Base-by-base conservation (phyloP, 768 basidiomycete species). In the Tricholomella constricta region DNA sequence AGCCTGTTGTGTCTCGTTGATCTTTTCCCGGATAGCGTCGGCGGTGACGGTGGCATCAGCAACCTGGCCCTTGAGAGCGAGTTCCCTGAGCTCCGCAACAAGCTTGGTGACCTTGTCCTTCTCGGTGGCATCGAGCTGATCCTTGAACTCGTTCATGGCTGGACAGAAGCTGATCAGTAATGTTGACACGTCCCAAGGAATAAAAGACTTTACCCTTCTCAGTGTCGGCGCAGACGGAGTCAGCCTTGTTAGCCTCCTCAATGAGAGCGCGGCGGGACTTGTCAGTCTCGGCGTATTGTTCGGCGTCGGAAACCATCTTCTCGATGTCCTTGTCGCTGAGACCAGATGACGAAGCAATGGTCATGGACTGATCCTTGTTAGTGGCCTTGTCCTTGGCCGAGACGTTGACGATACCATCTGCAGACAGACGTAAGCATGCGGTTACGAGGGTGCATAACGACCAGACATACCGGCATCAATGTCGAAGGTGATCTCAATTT, bases 91-190 rank as follows among this genome's bases (percentile, higher is more conserved):
- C 74, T 98, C 94, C 50, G 72, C 71, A 27, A 99, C 73, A 41
- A 96, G 88, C 71, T 88, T 88, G 48, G 86, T 74, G 60, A 99
- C 95, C 78, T 95, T 98, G 66, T 95, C 94, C 75, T 89, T 89
- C 82, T 99, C 97, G 2, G 85, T 71, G 6, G 83, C 83, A 60
- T 98, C 95, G 51, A 99, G 85, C 67, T 98, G 94, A 41, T 96
- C 92, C 79, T 95, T 94, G 84, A 98, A 98, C 75, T 99, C 97
- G 65, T 79, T 83, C 88, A 98, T 91, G 15, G 94, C 92, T 91
- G 62, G 11, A 27, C 32, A 7, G 23, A 10, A 47, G 6, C 26
- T 65, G 10, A 67, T 47, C 23, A 43, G 7, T 14, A 27, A 11
- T 3, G 8, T 20, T 25, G 3, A 25, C 1, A 38, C 3, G 40